phyloP scores from a whole-genome alignment of 2,329 filamentous ascomycete species.

The Stagonosporopsis cucurbitacearum region DNA sequence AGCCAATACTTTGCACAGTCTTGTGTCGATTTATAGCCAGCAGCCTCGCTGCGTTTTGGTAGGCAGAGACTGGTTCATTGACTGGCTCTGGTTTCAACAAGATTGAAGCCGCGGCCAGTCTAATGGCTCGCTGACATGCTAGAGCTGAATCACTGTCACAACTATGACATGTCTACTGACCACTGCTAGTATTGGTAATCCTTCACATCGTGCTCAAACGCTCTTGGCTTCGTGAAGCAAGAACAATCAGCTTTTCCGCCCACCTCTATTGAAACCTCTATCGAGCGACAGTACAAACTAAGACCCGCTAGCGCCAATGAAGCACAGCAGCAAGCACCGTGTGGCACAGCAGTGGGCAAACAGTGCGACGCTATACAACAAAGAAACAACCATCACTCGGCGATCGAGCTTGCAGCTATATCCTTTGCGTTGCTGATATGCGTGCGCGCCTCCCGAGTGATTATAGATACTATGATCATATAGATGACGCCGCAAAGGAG shows the following conservation, averaged over 20 bases:
- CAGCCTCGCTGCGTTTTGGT: not conserved
- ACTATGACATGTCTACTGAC: not conserved
- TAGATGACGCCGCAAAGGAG: not conserved
- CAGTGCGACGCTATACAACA: not conserved
- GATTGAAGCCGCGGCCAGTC: not conserved
- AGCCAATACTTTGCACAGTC: not conserved
- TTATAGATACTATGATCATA: not conserved
- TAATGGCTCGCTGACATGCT: not conserved
- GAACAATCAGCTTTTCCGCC: not conserved
- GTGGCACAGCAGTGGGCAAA: not conserved
- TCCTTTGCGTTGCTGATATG: not conserved
- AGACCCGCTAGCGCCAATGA: not conserved
- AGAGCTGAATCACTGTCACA: not conserved
- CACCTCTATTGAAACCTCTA: not conserved
- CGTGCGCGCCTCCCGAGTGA: not conserved
- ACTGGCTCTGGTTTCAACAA: not conserved
- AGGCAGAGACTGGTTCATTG: not conserved
- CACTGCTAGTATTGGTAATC: not conserved
- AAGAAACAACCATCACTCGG: not conserved
- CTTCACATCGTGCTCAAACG: not conserved
- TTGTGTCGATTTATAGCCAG: not conserved
- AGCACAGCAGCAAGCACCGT: constrained; percentile 3
- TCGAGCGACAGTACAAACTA: not conserved
- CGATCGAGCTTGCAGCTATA: not conserved
- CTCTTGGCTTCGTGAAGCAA: not conserved